Evolutionary conservation across 2,329 filamentous ascomycete genomes (phyloP).

Genomic region (Metarhizium sp.): DNA sequence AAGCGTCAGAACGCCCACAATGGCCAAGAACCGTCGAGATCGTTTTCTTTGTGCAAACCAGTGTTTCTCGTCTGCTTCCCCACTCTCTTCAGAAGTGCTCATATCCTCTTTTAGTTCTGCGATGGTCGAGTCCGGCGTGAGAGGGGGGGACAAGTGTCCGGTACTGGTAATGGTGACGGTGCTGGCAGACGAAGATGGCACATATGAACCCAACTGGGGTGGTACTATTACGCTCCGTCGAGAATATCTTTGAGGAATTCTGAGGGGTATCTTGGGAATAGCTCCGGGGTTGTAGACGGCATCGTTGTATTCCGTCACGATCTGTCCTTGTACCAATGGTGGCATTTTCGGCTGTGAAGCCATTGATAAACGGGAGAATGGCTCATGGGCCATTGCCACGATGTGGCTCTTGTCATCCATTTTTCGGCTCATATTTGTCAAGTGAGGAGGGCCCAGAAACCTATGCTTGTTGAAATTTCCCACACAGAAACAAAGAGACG

Average conservation of each 20-base stretch:
- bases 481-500: no score
- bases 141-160: slow-evolving; percentile 3
- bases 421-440: background rate
- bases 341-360: slow-evolving; percentile 17
- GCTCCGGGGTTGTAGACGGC: slow-evolving; percentile 10
- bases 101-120: slow-evolving; percentile 2
- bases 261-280: slow-evolving; percentile 16
- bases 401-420: background rate
- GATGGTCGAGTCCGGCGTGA: background rate
- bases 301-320: slow-evolving; percentile 26
- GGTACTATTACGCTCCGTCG: slow-evolving; percentile 12
- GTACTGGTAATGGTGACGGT: slow-evolving; percentile 7
- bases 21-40: slow-evolving; percentile 23
- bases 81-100: slow-evolving; percentile 3
- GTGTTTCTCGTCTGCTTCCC: slow-evolving; percentile 5
- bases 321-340: slow-evolving; percentile 19
- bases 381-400: background rate
- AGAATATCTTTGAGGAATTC: slow-evolving; percentile 20
- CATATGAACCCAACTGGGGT: slow-evolving; percentile 7
- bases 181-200: slow-evolving; percentile 14
- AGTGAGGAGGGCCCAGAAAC: no score
- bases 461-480: no score
- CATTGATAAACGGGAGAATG: slow-evolving; percentile 9
- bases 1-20: slow-evolving; percentile 20
- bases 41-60: slow-evolving; percentile 13